Evolutionary conservation across 768 basidiomycete species (phyloP).

Genomic region (Mycena rebaudengoi): DNA sequence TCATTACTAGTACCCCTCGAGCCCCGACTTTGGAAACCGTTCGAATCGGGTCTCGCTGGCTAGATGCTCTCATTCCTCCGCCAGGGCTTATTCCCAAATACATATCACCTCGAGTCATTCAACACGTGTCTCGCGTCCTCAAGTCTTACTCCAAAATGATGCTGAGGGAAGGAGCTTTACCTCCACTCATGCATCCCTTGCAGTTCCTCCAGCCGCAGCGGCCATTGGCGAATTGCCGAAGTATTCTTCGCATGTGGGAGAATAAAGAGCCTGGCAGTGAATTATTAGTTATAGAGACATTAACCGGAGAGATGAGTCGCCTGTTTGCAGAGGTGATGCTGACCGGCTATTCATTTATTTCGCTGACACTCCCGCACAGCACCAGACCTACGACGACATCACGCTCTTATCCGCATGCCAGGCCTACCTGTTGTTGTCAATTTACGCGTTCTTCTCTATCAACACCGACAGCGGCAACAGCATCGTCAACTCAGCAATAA

Average conservation of each 20-base stretch:
- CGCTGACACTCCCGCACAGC: not conserved
- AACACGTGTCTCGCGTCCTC: constrained; percentile 17
- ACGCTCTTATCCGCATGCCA: constrained; percentile 21
- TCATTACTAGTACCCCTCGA: not conserved
- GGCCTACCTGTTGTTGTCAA: constrained; percentile 19
- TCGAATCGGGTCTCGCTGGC: constrained; percentile 22
- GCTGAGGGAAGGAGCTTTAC: constrained; percentile 13
- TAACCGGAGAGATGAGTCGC: constrained; percentile 14
- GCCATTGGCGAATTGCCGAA: constrained; percentile 21
- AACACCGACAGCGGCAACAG: not conserved
- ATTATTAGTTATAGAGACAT: constrained; percentile 5
- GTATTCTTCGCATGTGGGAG: constrained; percentile 22
- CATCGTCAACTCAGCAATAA: constrained; percentile 10
- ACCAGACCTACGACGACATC: constrained; percentile 11
- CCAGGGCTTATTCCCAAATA: constrained; percentile 3
- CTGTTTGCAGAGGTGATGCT: constrained; percentile 7
- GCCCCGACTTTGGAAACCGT: not conserved
- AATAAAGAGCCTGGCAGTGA: constrained; percentile 17
- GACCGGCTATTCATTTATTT: not conserved
- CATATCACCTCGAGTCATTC: not conserved
- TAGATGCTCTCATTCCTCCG: constrained; percentile 12
- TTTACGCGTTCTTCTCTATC: constrained; percentile 13
- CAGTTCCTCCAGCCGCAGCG: not conserved
- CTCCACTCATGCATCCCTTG: constrained; percentile 14
- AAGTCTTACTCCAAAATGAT: constrained; percentile 11